Base-by-base conservation (phyloP, 2,329 filamentous ascomycete species). In the Aspergillus fischeri region DNA sequence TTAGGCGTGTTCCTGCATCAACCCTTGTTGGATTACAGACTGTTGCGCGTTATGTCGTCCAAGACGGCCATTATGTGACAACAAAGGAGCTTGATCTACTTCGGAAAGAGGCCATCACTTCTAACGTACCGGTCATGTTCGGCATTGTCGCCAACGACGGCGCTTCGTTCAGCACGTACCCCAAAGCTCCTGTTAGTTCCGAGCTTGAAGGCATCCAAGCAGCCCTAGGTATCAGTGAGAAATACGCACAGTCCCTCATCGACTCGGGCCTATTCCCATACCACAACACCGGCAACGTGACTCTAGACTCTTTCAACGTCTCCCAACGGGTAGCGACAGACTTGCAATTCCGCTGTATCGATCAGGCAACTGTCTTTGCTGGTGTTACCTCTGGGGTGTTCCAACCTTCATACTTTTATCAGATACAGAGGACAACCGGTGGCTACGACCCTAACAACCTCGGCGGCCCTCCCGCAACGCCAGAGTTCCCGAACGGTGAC, bases 21-120 rank as follows among this genome's bases (percentile, higher is more conserved):
- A 58, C 45, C 20, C 54, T 63, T n/a, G 54, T 58, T 7, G 51
- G 35, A n/a, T 25, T 60, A 4, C 27, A 52, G 28, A 60, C 54
- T 25, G 49, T 59, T 28, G 54, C 58, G 9, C 77, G 81, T 45
- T 83, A 80, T 57, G 77, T 84, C 4, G 83, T 87, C 6, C 79
- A 85, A 51, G 84, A 87, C 58, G 83, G 83, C 27, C 80, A 74
- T 8, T 83, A 82, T 55, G 78, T 86, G 58, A 75, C 80, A 60
- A 77, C 80, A 7, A 73, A 81, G 5, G 69, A 79, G 38, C 76
- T 85, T 27, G 71, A 78, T 21, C 73, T 82, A 28, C 67, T 71
- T 3, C 73, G 73, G 8, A 69, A 67, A 25, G 79, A 81, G 56
- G 68, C 68, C 21, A 76, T 75, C 7, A 76, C 75, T 0, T 77